Evolutionary conservation across 2,329 filamentous ascomycete species (phyloP).

Genomic region (Monosporascus sp.): DNA sequence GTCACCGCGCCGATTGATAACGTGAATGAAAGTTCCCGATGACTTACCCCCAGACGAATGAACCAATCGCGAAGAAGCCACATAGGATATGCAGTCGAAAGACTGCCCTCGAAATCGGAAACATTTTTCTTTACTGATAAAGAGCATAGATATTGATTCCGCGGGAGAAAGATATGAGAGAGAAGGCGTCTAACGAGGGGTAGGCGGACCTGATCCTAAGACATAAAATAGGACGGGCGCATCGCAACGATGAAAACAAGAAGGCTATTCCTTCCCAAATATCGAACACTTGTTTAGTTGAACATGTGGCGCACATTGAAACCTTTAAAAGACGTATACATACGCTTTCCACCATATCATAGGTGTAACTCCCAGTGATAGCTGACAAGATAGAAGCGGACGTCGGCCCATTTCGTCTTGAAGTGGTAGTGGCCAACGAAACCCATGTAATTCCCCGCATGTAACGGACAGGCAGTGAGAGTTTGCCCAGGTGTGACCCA

Average conservation of each 20-base stretch:
- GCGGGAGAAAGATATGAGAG: background rate
- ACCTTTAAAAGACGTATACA: too few species aligned
- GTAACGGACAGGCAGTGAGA: background rate
- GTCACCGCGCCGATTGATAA: background rate
- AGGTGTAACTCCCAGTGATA: background rate
- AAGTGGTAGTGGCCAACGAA: background rate
- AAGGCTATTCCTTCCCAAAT: background rate
- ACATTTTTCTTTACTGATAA: background rate
- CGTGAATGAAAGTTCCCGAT: background rate
- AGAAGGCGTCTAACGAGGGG: background rate
- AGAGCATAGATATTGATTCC: background rate
- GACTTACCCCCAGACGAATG: constrained; percentile 51
- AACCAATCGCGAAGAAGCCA: constrained; percentile 50
- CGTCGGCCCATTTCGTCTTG: background rate
- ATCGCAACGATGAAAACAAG: background rate
- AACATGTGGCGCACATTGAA: background rate
- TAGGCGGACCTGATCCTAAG: too few species aligned
- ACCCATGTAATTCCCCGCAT: background rate
- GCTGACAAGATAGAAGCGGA: background rate
- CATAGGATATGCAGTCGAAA: constrained; percentile 42
- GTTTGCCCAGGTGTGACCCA: background rate
- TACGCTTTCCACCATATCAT: background rate
- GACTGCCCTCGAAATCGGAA: constrained; percentile 26
- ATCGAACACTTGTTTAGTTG: background rate
- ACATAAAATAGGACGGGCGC: too few species aligned